These are phyloP conservation scores for Sonneratia caseolaris DNA, from an alignment of 345 rosid species.

Conservation along the genomic window DNA sequence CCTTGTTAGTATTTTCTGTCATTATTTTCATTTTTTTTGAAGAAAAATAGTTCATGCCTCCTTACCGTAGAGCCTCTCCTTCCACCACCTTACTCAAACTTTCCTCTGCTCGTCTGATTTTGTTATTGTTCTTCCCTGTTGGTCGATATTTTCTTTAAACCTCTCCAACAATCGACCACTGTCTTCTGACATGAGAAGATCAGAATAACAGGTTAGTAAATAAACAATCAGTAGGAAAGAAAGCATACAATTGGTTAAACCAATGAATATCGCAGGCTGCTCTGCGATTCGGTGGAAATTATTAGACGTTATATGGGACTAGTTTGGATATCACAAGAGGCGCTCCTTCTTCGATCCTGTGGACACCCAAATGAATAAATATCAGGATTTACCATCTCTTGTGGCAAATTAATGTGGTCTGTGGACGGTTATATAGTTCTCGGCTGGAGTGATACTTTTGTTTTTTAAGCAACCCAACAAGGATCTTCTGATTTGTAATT, in stretches of 20 bases:
- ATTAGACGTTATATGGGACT: no score
- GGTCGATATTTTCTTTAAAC: neutral
- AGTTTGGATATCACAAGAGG: no score
- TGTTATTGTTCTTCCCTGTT: neutral
- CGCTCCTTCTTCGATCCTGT: no score
- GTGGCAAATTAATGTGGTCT: no score
- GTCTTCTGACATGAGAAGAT: no score
- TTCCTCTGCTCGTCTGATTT: neutral
- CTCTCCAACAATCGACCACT: neutral
- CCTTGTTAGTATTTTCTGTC: neutral
- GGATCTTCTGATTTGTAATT: neutral
- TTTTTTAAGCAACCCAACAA: neutral
- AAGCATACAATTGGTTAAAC: neutral
- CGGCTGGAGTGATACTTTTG: neutral
- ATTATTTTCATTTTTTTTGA: no score
- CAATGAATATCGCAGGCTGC: neutral
- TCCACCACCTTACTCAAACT: neutral
- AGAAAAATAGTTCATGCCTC: no score
- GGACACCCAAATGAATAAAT: no score
- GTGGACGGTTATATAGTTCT: no score
- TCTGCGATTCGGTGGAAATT: neutral
- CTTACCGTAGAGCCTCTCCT: no score
- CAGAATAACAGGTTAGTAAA: neutral
- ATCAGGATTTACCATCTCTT: no score
- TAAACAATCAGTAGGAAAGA: neutral